Evolutionary conservation across 108 stramenopile genomes (phyloP), one percentile per base, ranked within the genome.

Genomic region (Skeletonema potamos): DNA sequence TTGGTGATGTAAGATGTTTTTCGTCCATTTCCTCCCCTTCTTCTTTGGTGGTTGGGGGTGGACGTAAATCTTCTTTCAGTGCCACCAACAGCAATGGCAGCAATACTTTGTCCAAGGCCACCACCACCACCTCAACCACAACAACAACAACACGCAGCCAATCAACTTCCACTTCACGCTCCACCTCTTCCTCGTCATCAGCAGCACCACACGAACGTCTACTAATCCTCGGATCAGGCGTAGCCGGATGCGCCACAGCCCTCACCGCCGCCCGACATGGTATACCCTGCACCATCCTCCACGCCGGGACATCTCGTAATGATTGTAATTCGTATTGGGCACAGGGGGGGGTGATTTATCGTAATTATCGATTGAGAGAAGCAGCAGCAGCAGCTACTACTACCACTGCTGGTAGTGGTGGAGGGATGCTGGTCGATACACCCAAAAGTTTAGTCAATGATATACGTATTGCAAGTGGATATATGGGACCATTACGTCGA

Each of bases 251-350:
- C 36, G 79, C 91, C 20, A 76, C 93, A 1, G 93, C 93, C 3
- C 66, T 94, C 6, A 80, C 87, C 39, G 91, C 93, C 10, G 93
- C 93, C 0, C 81, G 74, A 9, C 73, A 90, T 66, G 62, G 87
- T 27, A 87, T 94, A 32, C 90, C 89, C 4, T 85, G 85, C 6
- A 94, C 89, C 0, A 43, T 94, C 15, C 57, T 94, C 0, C 91
- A 84, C 78, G 93, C 93, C 6, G 93, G 93, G 7, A 58, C 48
- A 36, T 33, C 77, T 5, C 70, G 79, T 2, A 61, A 68, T 3
- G 95, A 97, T 80, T 98, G 97, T 85, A 98, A 98, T 82, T 94
- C 93, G 29, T 96, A 88, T 72, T 98, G 97, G 97, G 97, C 97
- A 0, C 97, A 98, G 77, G 97, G 97, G 3, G 97, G 97, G 2